Conservation (phyloP, 139 green algal species). For the Edaphochlamys debaryana region DNA sequence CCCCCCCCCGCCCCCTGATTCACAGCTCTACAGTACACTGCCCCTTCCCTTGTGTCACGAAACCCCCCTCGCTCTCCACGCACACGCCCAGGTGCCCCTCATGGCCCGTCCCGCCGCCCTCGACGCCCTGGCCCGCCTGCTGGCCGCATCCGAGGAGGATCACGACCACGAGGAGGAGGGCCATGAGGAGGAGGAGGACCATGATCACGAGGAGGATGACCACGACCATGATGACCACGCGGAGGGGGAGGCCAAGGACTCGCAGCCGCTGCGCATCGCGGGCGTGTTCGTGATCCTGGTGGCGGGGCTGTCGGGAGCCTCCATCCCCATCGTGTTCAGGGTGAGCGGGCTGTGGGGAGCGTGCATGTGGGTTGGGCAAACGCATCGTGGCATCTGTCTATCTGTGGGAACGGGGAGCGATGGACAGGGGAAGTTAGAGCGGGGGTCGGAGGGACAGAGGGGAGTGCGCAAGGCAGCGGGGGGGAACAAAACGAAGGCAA, state of each 20-base stretch:
- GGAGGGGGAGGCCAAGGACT: not conserved
- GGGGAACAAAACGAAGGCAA: not conserved
- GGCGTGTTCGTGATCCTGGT: constrained; percentile 3
- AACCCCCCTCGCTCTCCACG: too few relatives aligned
- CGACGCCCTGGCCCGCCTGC: too few relatives aligned
- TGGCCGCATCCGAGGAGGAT: not conserved
- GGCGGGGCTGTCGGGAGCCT: not conserved
- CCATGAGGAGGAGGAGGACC: not conserved
- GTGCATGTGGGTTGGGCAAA: too few relatives aligned
- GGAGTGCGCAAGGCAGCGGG: not conserved
- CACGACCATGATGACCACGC: not conserved
- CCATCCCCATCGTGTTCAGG: not conserved
- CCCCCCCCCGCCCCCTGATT: too few relatives aligned
- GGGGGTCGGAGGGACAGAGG: too few relatives aligned
- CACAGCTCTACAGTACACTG: too few relatives aligned
- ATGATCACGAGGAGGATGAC: not conserved
- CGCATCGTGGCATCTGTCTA: too few relatives aligned
- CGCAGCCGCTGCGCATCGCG: not conserved
- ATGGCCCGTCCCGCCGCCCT: too few relatives aligned
- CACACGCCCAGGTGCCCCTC: too few relatives aligned
- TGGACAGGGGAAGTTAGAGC: too few relatives aligned
- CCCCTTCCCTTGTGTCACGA: too few relatives aligned
- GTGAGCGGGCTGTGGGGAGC: not conserved
- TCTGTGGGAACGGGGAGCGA: too few relatives aligned
- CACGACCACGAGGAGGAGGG: not conserved